Base-by-base conservation (phyloP, 352 stramenopile genomes). In the Phytophthora tentaculata region DNA sequence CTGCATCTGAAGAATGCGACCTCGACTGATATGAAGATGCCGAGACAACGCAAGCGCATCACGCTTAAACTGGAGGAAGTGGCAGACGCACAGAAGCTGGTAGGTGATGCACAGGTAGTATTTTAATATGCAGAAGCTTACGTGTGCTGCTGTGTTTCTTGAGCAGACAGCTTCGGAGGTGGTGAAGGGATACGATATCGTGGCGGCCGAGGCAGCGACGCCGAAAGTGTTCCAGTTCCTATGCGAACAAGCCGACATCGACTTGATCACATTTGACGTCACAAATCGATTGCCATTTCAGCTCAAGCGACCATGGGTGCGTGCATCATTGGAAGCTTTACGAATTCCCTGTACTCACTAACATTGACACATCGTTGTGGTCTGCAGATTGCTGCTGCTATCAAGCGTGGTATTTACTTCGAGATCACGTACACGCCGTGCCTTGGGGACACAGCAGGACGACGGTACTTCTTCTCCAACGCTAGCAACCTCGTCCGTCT, bases 381-480 rank as follows among this genome's bases (percentile, higher is more conserved):
- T 60, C 23, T 65, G 20, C 43, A 92, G 83, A 65, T 96, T 66
- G 73, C 86, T 52, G 75, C 81, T 6, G 88, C 86, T 50, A 86
- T 92, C 44, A 87, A 89, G 59, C 86, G 86, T 50, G 72, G 47
- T 22, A 77, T 96, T 58, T 85, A 80, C 69, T 93, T 96, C 63
- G 88, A 96, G 55, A 80, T 96, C 67, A 91, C 76, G 28, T 96
- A 96, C 65, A 81, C 83, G 26, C 80, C 86, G 52, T 89, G 84
- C 53, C 76, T 96, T 4, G 81, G 81, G 0, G 88, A 96, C 67
- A 91, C 85, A 19, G 82, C 80, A 13, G 84, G 86, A 2, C 84
- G 88, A 10, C 76, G 88, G 37, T 95, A 96, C 71, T 95, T 96
- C 66, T 95, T 96, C 57, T 91, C 85, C 37, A 96, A 96, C 70